Evolutionary conservation across 257 asterid genomes (phyloP).

Genomic region (Rehmannia glutinosa): DNA sequence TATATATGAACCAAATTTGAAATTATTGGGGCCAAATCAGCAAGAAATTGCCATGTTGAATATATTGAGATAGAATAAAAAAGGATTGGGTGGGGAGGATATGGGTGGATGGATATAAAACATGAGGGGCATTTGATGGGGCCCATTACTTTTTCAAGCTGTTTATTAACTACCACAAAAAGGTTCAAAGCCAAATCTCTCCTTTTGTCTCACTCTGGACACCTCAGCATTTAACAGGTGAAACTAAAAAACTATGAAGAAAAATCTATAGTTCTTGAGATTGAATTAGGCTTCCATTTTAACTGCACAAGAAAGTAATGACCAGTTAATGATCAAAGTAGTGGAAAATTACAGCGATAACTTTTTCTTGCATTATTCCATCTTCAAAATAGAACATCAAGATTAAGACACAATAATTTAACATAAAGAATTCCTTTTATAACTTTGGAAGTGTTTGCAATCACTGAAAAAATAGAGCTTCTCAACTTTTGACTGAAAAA

Average conservation of each 20-base stretch:
- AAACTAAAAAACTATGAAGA: not conserved
- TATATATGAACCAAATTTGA: not conserved
- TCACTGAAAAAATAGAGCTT: too few relatives aligned
- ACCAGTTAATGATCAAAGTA: not conserved
- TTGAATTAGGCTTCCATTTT: not conserved
- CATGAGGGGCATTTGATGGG: slow-evolving; percentile 31
- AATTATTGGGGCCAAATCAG: slow-evolving; percentile 9
- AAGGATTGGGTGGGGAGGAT: slow-evolving; percentile 33
- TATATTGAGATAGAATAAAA: slow-evolving; percentile 1
- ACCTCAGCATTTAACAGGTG: not conserved
- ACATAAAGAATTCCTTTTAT: too few relatives aligned
- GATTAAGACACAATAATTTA: not conserved
- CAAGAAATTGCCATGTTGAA: slow-evolving; percentile 1
- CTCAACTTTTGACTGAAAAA: too few relatives aligned
- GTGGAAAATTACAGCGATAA: not conserved
- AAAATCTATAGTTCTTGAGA: too few relatives aligned
- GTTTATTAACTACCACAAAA: slow-evolving; percentile 19
- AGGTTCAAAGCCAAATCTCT: too few relatives aligned
- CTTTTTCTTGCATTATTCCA: not conserved
- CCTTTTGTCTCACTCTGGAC: slow-evolving; percentile 14
- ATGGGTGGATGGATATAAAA: slow-evolving; percentile 41
- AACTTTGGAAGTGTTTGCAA: too few relatives aligned
- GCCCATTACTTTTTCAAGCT: slow-evolving; percentile 22
- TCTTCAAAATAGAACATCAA: not conserved
- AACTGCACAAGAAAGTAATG: not conserved